These are phyloP conservation scores for Dothideomycetes sp. DNA, from an alignment of 2,329 filamentous ascomycete genomes.

Conservation along the genomic window DNA sequence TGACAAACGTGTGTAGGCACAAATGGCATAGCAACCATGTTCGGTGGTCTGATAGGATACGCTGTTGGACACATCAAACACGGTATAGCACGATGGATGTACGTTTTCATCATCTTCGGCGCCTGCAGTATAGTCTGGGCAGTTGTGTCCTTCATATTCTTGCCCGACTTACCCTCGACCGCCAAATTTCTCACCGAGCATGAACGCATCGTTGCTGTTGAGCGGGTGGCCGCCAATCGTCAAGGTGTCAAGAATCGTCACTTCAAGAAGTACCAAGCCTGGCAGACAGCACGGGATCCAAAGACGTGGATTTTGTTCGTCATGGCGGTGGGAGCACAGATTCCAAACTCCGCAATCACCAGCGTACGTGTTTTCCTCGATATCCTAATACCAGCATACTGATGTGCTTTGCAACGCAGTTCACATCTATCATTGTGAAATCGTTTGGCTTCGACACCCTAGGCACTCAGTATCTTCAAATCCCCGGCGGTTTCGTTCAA, in stretches of 20 bases:
- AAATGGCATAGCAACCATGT: constrained; percentile 51
- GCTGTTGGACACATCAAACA: constrained; percentile 38
- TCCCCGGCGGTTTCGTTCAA: constrained; percentile 48
- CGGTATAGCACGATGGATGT: constrained; percentile 41
- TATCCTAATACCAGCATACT: background rate
- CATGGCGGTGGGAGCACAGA: constrained; percentile 41
- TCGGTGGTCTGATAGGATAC: constrained; percentile 48
- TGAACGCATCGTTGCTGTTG: constrained; percentile 38
- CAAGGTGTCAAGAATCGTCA: constrained; percentile 42
- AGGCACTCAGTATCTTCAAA: constrained; percentile 47
- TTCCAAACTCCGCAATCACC: constrained; percentile 47
- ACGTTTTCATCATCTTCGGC: constrained; percentile 41
- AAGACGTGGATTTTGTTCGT: constrained; percentile 51
- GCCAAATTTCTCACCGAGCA: constrained; percentile 31
- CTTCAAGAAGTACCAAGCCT: constrained; percentile 28
- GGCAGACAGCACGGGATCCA: constrained; percentile 39
- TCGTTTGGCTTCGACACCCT: constrained; percentile 38
- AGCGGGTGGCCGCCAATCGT: constrained; percentile 39
- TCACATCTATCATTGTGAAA: constrained; percentile 37
- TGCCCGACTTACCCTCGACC: constrained; percentile 34
- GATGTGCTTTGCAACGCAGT: constrained; percentile 16
- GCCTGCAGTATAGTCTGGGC: constrained; percentile 33
- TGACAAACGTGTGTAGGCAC: constrained; percentile 21
- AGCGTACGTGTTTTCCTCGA: constrained; percentile 20
- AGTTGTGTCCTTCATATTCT: constrained; percentile 33